Evolutionary conservation across 2,329 filamentous ascomycete species (phyloP).

Genomic region (Neofusicoccum sp.): DNA sequence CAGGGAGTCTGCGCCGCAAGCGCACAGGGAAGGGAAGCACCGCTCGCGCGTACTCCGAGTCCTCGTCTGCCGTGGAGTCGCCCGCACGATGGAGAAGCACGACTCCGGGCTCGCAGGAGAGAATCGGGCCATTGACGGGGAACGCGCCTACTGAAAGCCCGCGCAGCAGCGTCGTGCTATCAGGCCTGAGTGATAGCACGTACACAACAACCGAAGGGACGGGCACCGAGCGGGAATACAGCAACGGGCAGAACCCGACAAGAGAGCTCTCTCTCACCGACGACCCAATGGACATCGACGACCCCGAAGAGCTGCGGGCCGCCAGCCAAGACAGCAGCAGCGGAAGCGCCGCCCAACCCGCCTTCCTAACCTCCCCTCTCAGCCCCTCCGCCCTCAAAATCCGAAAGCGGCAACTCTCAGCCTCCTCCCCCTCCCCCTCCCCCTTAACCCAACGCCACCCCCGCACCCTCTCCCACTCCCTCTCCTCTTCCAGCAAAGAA

Average conservation of each 20-base stretch:
- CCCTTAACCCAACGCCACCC: background rate
- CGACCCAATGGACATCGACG: conserved; percentile 10
- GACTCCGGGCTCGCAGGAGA: background rate
- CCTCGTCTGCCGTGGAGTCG: background rate
- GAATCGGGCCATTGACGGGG: background rate
- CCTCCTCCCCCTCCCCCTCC: background rate
- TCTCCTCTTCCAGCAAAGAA: conserved; percentile 1
- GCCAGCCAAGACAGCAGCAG: background rate
- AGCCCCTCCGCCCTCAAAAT: conserved; percentile 3
- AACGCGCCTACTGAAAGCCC: conserved; percentile 10
- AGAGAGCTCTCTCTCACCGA: background rate
- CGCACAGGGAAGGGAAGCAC: conserved; percentile 4
- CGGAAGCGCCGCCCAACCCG: background rate
- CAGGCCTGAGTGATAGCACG: conserved; percentile 14
- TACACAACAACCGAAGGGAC: conserved; percentile 17
- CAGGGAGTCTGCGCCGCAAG: conserved; percentile 18
- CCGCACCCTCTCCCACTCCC: background rate
- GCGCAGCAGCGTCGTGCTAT: conserved; percentile 10
- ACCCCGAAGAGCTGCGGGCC: background rate
- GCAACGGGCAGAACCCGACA: background rate
- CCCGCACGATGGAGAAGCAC: background rate
- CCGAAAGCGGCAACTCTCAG: background rate
- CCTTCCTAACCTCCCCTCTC: conserved; percentile 8
- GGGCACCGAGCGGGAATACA: background rate
- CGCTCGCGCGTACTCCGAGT: conserved; percentile 12